Percentiles rank a stretch among this genome's conserved stretches.
Conservation (phyloP, 177 flowering plant species). For the Vitis hybrid region DNA sequence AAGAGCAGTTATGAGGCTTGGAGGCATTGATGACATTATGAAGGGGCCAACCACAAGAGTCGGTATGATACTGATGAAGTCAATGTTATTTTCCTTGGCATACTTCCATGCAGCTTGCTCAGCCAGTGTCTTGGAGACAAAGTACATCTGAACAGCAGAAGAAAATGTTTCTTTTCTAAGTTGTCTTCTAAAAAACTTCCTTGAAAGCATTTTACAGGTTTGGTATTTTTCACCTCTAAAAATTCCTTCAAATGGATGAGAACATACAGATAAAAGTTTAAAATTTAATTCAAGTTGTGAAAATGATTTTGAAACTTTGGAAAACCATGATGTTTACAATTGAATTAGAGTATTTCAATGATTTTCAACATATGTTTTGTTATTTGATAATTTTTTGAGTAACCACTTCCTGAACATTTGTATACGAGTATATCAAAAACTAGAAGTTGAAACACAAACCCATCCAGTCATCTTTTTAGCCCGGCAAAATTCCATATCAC, state of each 20-base stretch:
- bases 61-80: constrained; percentile 64
- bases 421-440: no score
- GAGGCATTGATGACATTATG: constrained; percentile 64
- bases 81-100: constrained; percentile 54
- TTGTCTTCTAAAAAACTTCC: no score
- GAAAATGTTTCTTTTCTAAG: not conserved
- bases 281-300: no score
- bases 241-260: no score
- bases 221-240: no score
- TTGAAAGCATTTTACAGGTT: no score
- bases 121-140: constrained; percentile 70
- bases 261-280: constrained; percentile 4
- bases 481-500: constrained; percentile 48
- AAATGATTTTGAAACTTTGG: no score
- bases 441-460: constrained; percentile 31
- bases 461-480: constrained; percentile 71
- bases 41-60: constrained; percentile 76
- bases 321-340: no score
- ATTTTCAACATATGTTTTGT: no score
- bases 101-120: constrained; percentile 73
- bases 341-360: no score
- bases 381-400: no score
- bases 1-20: constrained; percentile 69
- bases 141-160: constrained; percentile 54
- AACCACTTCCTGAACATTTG: no score